Evolutionary conservation across 176 grass and related monocot genomes (phyloP).

Genomic region (Saccharum officinarum): DNA sequence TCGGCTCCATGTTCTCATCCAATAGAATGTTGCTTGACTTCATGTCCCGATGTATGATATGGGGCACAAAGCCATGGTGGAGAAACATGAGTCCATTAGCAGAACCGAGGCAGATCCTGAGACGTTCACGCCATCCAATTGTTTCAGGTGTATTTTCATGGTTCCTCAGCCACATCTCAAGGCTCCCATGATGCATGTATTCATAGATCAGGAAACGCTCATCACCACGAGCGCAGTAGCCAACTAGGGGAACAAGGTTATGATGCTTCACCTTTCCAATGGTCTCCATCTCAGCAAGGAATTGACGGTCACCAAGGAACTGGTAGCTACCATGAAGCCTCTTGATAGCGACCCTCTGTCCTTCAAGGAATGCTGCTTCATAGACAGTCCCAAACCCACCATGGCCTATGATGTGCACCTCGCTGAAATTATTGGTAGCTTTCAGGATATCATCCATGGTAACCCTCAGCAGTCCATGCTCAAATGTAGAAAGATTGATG

Average conservation of each 20-base stretch:
- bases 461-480: constrained; percentile 61
- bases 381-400: constrained; percentile 90
- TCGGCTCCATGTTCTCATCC: constrained; percentile 60
- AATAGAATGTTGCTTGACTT: constrained; percentile 90
- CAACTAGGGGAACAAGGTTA: constrained; percentile 76
- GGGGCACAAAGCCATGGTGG: constrained; percentile 84
- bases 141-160: constrained; percentile 38
- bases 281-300: constrained; percentile 90
- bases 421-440: constrained; percentile 73
- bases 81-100: constrained; percentile 72
- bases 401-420: constrained; percentile 61
- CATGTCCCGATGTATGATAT: constrained; percentile 86
- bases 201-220: constrained; percentile 81
- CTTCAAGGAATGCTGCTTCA: constrained; percentile 52
- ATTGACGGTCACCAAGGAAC: constrained; percentile 61
- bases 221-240: constrained; percentile 62
- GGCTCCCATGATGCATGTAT: constrained; percentile 79
- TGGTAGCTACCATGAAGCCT: constrained; percentile 60
- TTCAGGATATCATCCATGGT: constrained; percentile 63
- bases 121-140: constrained; percentile 65
- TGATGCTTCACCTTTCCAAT: constrained; percentile 87
- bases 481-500: constrained; percentile 83
- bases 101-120: constrained; percentile 69
- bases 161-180: constrained; percentile 72
- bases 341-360: constrained; percentile 64